phyloP scores from a whole-genome alignment of 768 basidiomycete genomes.

The Rhodosporidiobolus sp. region DNA sequence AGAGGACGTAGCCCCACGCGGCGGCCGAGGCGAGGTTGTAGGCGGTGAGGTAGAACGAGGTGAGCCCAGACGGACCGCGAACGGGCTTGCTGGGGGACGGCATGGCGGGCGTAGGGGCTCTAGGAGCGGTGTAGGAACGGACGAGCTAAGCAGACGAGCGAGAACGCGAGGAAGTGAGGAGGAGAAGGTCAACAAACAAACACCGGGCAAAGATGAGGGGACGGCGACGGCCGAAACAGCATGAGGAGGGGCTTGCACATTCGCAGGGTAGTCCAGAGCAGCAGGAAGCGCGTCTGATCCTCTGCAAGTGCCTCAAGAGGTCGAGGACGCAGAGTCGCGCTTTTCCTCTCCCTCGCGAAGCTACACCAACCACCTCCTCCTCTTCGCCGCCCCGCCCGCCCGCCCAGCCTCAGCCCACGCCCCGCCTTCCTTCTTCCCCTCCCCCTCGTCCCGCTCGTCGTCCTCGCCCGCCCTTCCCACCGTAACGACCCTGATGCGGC shows the following conservation, averaged over 20 bases:
- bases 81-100: background rate
- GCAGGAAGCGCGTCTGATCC: too few species aligned
- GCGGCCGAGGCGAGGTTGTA: slow-evolving; percentile 75
- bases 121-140: too few species aligned
- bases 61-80: background rate
- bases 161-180: too few species aligned
- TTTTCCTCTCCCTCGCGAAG: too few species aligned
- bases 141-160: too few species aligned
- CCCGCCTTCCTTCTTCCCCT: background rate
- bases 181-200: too few species aligned
- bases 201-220: too few species aligned
- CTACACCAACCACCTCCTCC: slow-evolving; percentile 25
- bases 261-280: too few species aligned
- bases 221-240: too few species aligned
- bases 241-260: too few species aligned
- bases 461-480: slow-evolving; percentile 4
- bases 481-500: slow-evolving; percentile 7
- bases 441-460: background rate
- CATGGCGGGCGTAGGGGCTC: background rate
- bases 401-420: background rate
- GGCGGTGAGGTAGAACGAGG: slow-evolving; percentile 61
- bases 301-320: too few species aligned
- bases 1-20: slow-evolving; percentile 72
- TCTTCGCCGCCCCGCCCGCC: slow-evolving; percentile 10
- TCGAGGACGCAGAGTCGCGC: too few species aligned